phyloP scores from a whole-genome alignment of 179 eudicot species.

The Carnegiea gigantea region DNA sequence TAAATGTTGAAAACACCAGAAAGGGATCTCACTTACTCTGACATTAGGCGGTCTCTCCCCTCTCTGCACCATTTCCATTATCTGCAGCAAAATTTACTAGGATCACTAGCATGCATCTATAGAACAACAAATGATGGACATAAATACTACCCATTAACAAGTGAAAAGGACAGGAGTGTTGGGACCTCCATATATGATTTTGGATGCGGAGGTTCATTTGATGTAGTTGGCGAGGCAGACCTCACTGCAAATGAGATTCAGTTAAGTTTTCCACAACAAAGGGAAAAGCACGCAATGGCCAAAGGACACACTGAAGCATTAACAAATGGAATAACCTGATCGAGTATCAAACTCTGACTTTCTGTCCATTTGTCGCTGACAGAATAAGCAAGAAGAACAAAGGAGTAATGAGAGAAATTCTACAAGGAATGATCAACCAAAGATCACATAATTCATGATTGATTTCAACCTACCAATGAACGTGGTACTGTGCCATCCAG shows the following conservation, averaged over 20 bases:
- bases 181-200: constrained; percentile 75
- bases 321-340: constrained; percentile 46
- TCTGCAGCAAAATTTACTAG: constrained; percentile 42
- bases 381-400: constrained; percentile 14
- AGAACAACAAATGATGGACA: background rate
- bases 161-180: constrained; percentile 5
- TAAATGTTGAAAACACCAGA: background rate
- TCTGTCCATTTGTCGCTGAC: constrained; percentile 47
- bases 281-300: background rate
- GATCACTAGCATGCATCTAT: constrained; percentile 19
- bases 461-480: constrained; percentile 53
- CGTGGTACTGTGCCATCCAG: constrained; percentile 37
- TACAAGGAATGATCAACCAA: background rate
- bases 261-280: constrained; percentile 3
- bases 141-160: background rate
- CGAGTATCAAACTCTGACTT: constrained; percentile 40
- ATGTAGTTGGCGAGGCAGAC: constrained; percentile 59
- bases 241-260: constrained; percentile 46
- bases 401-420: background rate
- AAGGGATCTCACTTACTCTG: constrained; percentile 32
- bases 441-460: background rate
- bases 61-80: constrained; percentile 87
- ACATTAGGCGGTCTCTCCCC: constrained; percentile 80
- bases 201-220: constrained; percentile 72
- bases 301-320: constrained; percentile 14